Evolutionary conservation across 208 protist genomes (phyloP).

Genomic region (Crithidia bombi): DNA sequence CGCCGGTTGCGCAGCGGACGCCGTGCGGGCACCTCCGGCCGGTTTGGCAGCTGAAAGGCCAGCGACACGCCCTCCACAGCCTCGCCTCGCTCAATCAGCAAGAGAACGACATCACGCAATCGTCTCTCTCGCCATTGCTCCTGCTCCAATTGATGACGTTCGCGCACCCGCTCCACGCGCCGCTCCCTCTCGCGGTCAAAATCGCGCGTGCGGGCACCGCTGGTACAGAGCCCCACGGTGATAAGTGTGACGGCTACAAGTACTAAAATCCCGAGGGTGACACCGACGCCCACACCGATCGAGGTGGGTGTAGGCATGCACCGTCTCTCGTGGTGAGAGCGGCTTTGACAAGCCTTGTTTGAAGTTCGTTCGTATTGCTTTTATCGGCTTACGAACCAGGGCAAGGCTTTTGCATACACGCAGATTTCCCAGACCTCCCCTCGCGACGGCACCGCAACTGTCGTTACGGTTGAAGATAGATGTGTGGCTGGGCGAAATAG

Average conservation of each 20-base stretch:
- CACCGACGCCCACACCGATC: conserved; percentile 14
- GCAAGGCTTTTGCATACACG: too few species aligned
- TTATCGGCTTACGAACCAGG: too few species aligned
- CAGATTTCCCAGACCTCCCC: too few species aligned
- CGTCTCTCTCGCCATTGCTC: conserved; percentile 45
- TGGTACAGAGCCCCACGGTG: conserved; percentile 12
- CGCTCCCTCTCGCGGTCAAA: conserved; percentile 21
- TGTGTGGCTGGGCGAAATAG: too few species aligned
- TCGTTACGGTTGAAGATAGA: too few species aligned
- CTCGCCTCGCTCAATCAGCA: conserved; percentile 50
- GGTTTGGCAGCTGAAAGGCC: conserved; percentile 41
- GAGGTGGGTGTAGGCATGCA: conserved; percentile 6
- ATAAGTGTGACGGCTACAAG: conserved; percentile 2
- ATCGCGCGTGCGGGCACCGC: conserved; percentile 1
- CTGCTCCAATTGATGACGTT: conserved; percentile 38
- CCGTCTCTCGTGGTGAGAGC: background rate
- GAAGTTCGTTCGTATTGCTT: background rate
- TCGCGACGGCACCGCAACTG: too few species aligned
- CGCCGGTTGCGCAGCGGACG: conserved; percentile 18
- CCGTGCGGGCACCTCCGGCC: conserved; percentile 32
- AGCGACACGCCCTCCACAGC: conserved; percentile 45
- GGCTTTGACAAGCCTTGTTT: background rate
- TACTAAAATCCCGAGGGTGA: conserved; percentile 24
- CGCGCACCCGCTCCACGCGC: conserved; percentile 25
- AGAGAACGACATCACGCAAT: conserved; percentile 51